These are phyloP conservation scores for Perkinsus marinus DNA, from an alignment of 169 alveolate species.

Conservation along the genomic window DNA sequence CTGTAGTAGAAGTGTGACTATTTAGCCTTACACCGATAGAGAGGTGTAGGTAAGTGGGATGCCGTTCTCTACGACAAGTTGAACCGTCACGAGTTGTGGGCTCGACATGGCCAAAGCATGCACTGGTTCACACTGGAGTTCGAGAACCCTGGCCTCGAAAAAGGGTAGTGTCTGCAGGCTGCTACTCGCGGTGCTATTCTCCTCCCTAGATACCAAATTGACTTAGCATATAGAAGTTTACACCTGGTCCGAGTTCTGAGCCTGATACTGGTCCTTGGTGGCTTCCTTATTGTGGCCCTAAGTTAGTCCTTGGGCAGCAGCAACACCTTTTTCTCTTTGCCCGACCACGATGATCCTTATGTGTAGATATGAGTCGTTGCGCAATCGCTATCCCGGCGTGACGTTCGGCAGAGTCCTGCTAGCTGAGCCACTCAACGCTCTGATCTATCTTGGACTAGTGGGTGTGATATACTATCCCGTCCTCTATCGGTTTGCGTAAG, in stretches of 20 bases:
- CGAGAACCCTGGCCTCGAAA: background rate
- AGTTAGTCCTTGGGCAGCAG: background rate
- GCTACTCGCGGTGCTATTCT: background rate
- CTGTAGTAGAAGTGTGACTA: background rate
- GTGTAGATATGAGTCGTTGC: background rate
- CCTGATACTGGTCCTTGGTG: background rate
- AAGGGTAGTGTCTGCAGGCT: background rate
- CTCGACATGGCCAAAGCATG: constrained; percentile 1
- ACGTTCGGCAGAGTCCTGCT: background rate
- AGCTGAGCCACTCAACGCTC: background rate
- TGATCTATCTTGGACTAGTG: background rate
- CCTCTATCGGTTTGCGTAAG: background rate
- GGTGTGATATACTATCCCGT: background rate
- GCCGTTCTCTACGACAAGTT: background rate
- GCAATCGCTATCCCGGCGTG: background rate
- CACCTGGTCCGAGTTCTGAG: background rate
- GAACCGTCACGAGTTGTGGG: constrained; percentile 1
- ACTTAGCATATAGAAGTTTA: background rate
- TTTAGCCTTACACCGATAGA: too few relatives aligned
- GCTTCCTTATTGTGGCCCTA: background rate
- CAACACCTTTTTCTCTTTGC: background rate
- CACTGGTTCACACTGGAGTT: constrained; percentile 6
- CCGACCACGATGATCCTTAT: background rate
- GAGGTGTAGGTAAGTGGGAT: background rate
- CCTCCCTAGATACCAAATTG: background rate